These are phyloP conservation scores for Cryptococcus amylolentus DNA, from an alignment of 1,284 basidiomycete genomes.

Conservation along the genomic window DNA sequence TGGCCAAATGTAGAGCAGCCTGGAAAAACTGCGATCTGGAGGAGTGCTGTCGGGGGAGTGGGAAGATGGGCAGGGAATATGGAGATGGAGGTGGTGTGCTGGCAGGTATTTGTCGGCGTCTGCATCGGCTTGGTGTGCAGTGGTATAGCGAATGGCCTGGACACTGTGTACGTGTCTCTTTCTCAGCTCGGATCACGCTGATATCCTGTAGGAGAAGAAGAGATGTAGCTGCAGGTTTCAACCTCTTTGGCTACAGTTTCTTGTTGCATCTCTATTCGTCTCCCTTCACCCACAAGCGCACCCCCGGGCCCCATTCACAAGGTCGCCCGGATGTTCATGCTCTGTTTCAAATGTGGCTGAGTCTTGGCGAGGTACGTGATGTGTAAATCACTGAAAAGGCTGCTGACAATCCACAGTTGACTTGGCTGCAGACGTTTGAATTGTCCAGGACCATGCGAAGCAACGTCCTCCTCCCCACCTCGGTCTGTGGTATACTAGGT, in stretches of 20 bases:
- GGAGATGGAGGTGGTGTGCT: conserved; percentile 44
- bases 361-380: conserved; percentile 37
- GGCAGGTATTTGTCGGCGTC: conserved; percentile 46
- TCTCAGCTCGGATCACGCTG: neutral
- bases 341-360: conserved; percentile 46
- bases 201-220: conserved; percentile 23
- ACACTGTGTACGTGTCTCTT: conserved; percentile 27
- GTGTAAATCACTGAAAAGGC: conserved; percentile 1
- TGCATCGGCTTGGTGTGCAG: conserved; percentile 38
- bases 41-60: conserved; percentile 11
- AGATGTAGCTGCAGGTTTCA: conserved; percentile 43
- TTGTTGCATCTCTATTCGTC: conserved; percentile 48
- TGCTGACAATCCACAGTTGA: conserved; percentile 24
- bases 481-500: conserved; percentile 42
- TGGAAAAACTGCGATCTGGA: neutral
- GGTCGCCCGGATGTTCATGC: conserved; percentile 45
- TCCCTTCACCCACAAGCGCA: conserved; percentile 44
- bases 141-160: conserved; percentile 41
- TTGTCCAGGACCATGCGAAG: conserved; percentile 26
- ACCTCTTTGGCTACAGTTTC: conserved; percentile 46
- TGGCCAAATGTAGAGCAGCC: conserved; percentile 23
- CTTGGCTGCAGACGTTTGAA: conserved; percentile 45
- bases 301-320: conserved; percentile 21
- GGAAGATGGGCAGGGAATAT: conserved; percentile 36
- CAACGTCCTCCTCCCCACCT: conserved; percentile 44